A percentile compares a stretch with the other conserved stretches of the same genome.
Conservation (phyloP, 2,329 filamentous ascomycete genomes). For the Apiospora phragmitis region DNA sequence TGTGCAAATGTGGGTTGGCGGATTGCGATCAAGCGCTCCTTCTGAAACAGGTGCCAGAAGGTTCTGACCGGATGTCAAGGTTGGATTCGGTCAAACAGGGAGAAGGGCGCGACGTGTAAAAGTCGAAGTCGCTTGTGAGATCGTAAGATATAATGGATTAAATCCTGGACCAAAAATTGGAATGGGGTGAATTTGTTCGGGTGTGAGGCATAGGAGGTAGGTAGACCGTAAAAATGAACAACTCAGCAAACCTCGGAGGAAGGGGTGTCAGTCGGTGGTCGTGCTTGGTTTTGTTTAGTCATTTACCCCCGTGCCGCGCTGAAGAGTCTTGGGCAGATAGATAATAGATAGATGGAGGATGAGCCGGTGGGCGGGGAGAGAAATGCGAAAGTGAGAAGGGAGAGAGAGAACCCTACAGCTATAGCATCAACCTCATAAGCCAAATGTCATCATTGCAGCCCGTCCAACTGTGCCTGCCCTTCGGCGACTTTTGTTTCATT, state of each 20-base stretch:
- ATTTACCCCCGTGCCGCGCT: neutral
- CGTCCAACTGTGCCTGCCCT: neutral
- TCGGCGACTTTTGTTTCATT: neutral
- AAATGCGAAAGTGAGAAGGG: neutral
- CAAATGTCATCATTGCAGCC: neutral
- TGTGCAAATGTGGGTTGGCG: neutral
- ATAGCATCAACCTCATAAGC: neutral
- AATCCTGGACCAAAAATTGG: neutral
- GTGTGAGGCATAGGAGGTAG: neutral
- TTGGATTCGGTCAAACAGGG: neutral
- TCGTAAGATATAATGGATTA: neutral
- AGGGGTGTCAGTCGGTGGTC: neutral
- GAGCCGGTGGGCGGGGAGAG: neutral
- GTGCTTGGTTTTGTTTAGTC: neutral
- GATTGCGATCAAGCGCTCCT: neutral
- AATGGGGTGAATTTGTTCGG: neutral
- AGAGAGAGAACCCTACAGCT: neutral
- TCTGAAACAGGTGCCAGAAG: slow-evolving; percentile 1
- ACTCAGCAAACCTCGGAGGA: too few relatives aligned
- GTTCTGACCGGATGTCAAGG: neutral
- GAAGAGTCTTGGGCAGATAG: neutral
- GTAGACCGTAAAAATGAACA: neutral
- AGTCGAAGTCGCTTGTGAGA: neutral
- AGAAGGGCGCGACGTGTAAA: neutral
- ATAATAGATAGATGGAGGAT: neutral